A percentile compares a stretch with the other conserved stretches of the same genome.
These are phyloP conservation scores for Neurospora sp. DNA, from an alignment of 495 filamentous ascomycete genomes.

Conservation along the genomic window DNA sequence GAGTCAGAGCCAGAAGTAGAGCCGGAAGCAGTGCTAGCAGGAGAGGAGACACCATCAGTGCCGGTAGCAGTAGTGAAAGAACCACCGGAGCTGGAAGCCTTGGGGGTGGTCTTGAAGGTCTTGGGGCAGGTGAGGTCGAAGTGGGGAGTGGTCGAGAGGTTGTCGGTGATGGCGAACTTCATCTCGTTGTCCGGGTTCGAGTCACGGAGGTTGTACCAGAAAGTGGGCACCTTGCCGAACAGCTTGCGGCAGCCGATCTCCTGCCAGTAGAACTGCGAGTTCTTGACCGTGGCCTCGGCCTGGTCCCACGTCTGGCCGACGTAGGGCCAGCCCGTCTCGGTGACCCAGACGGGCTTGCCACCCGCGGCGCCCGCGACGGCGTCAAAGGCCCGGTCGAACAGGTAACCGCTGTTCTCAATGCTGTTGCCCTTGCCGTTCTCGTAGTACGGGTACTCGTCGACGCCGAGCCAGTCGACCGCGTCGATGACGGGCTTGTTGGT, in stretches of 20 bases:
- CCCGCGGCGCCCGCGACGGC: conserved; percentile 19
- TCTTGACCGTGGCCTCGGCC: conserved; percentile 47
- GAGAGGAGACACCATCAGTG: conserved; percentile 8
- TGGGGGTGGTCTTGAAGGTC: conserved; percentile 22
- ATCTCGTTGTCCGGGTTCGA: conserved; percentile 35
- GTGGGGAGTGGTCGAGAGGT: conserved; percentile 43
- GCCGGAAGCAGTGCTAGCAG: conserved; percentile 8
- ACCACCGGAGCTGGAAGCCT: conserved; percentile 2
- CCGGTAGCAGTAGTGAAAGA: conserved; percentile 7
- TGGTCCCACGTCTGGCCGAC: conserved; percentile 36
- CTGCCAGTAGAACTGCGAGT: conserved; percentile 66
- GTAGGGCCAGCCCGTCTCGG: conserved; percentile 43
- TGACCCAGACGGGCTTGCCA: conserved; percentile 42
- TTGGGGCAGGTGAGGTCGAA: conserved; percentile 51
- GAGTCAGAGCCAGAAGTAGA: conserved; percentile 1
- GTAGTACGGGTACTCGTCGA: conserved; percentile 45
- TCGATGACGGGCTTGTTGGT: conserved; percentile 38
- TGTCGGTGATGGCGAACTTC: conserved; percentile 36
- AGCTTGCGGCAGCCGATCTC: conserved; percentile 56
- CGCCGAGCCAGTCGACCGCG: conserved; percentile 40
- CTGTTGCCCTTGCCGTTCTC: conserved; percentile 34
- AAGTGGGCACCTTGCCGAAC: conserved; percentile 57
- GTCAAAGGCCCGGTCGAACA: conserved; percentile 33
- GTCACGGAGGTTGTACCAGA: conserved; percentile 46
- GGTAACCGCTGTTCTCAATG: conserved; percentile 29